Evolutionary conservation across 2,329 filamentous ascomycete genomes (phyloP), one percentile per base, ranked within the genome.

Genomic region (Daldinia sp.): DNA sequence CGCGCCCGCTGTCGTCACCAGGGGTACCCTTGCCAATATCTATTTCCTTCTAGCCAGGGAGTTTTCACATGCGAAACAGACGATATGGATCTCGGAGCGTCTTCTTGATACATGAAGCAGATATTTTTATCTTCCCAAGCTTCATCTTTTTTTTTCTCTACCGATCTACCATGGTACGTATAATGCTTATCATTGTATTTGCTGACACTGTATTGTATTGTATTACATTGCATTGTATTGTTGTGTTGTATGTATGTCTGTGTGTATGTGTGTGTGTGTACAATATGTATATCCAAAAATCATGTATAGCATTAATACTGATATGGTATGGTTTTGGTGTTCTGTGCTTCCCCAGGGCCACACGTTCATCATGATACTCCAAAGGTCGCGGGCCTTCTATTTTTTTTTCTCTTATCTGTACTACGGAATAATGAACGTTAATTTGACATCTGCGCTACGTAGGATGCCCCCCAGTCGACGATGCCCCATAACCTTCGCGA

Each of bases 401-500:
- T 33, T 51, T 3, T 18, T 18, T 42, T 42, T 42, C 51, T 54
- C 39, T 53, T 23, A 26, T 20, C 35, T 41, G 28, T 12, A 12
- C 26, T 37, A 28, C 23, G 6, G 9, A 39, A 15, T 23, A 26
- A 9, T 30, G 18, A 41, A 50, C 37, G 30, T 44, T 56, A 48
- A 41, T 60, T 57, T n/a, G 64, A 51, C 60, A 73, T 55, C 42
- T 75, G 70, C 44, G 60, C 54, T 28, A 72, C 66, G 53, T 76
- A 79, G 12, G 72, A 6, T 2, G 69, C 10, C 46, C 77, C 77
- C 20, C 20, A 57, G 60, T 80, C 79, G 53, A 80, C 72, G n/a
- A 80, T 62, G 42, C 79, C 78, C 74, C 78, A 79, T 3, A 81
- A 76, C 28, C 72, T 69, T 69, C 10, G 70, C 67, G 20, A 81